phyloP scores from a whole-genome alignment of 352 stramenopile genomes.

The Globisporangium recalcitrans region DNA sequence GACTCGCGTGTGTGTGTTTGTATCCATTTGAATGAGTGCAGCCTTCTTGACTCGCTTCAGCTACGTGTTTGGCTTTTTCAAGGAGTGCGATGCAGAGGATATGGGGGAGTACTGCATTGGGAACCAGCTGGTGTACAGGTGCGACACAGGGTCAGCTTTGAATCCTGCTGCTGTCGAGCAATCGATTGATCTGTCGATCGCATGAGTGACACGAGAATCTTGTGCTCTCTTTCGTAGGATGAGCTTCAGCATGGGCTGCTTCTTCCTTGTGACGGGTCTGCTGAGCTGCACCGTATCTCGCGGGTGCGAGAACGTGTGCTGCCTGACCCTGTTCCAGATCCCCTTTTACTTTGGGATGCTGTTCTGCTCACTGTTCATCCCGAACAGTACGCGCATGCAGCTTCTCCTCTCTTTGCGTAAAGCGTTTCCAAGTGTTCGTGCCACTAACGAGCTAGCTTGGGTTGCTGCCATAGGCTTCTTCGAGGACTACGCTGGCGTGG shows the following conservation, averaged over 20 bases:
- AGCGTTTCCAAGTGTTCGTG: no score
- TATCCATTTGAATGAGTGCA: conserved; percentile 13
- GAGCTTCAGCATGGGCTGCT: conserved; percentile 65
- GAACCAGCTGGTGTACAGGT: conserved; percentile 74
- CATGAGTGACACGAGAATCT: no score
- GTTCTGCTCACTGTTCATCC: conserved; percentile 57
- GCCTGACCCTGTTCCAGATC: conserved; percentile 56
- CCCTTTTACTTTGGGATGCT: conserved; percentile 51
- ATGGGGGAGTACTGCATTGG: conserved; percentile 47
- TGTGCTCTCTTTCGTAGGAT: conserved; percentile 23
- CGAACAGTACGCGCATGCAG: conserved; percentile 32
- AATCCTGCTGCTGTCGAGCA: no score
- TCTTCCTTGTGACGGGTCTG: conserved; percentile 52
- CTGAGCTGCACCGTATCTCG: conserved; percentile 47
- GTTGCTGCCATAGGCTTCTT: conserved; percentile 43
- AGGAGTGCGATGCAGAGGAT: conserved; percentile 33
- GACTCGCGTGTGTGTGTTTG: background rate
- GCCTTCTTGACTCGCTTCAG: conserved; percentile 32
- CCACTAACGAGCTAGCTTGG: background rate
- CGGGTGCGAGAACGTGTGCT: conserved; percentile 58
- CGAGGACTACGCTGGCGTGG: conserved; percentile 53
- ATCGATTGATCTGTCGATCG: no score
- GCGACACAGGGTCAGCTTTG: background rate
- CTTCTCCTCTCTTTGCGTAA: no score
- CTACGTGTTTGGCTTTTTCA: conserved; percentile 34